These are phyloP conservation scores for Cladophialophora bantiana DNA, from an alignment of 2,329 filamentous ascomycete species.

Conservation along the genomic window DNA sequence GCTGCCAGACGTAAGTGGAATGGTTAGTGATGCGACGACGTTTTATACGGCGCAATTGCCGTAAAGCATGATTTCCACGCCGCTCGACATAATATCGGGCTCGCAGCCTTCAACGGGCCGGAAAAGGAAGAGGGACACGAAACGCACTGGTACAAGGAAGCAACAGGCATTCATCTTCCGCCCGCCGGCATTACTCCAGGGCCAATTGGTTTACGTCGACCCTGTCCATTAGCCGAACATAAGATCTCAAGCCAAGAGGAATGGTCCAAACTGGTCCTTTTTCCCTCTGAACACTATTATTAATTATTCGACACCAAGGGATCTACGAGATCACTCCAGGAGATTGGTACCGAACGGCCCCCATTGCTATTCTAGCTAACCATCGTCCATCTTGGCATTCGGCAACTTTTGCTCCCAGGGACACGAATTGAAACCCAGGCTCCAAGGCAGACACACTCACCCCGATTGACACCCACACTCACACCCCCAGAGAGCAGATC, in stretches of 20 bases:
- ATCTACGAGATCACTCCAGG: neutral
- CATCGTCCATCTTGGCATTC: neutral
- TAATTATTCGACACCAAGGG: neutral
- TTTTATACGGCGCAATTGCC: conserved; percentile 46
- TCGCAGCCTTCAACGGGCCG: neutral
- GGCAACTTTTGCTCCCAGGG: neutral
- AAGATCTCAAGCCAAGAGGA: neutral
- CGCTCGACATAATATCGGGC: neutral
- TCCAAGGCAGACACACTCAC: conserved; percentile 1
- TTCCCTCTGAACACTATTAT: neutral
- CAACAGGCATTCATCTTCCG: neutral
- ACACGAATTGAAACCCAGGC: neutral
- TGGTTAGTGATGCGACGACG: conserved; percentile 50
- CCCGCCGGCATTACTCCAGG: neutral
- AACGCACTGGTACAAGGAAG: neutral
- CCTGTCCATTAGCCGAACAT: neutral
- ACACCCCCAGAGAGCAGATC: neutral
- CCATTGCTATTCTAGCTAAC: neutral
- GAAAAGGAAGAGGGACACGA: neutral
- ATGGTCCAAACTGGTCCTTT: neutral
- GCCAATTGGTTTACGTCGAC: neutral
- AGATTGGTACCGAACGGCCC: neutral
- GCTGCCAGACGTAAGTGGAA: conserved; percentile 54
- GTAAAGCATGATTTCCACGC: conserved; percentile 12
- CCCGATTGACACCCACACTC: neutral